Base-by-base conservation (phyloP, 1,284 basidiomycete genomes). In the Inonotus hispidus region DNA sequence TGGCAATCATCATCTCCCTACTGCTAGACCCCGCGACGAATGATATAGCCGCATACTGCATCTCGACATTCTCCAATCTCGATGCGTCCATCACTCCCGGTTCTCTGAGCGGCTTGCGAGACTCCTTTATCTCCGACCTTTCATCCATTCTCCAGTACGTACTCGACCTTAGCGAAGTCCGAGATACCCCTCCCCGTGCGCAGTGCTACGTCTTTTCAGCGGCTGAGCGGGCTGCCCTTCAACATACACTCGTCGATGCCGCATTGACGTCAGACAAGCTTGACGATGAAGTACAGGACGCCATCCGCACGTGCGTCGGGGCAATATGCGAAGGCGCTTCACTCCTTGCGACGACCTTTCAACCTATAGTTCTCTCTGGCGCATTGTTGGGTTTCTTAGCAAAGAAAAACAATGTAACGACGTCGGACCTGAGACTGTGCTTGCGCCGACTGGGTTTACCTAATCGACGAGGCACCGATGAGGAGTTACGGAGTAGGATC, bases 171-270 rank as follows among this genome's bases (percentile, higher is more conserved):
- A 67, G 65, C 23, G 37, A 32, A 16, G 41, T 46, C 23, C 61
- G 62, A 57, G 59, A 60, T 16, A 57, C 64, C 27, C 63, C 60
- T 21, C 71, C 72, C 41, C 65, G 67, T 1, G 71, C 70, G 11
- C 79, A 81, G 60, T 78, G 79, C 63, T 80, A 80, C 63, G 73
- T 80, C 11, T 80, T 77, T 71, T 77, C 77, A 1, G 61, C 70
- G 1, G 66, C 61, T 7, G 79, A 81, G 67, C 72, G 74, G 35
- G 57, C 67, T 10, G 69, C 73, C 4, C 65, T 81, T 29, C 77
- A 80, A 62, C 66, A 69, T 2, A 74, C 76, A 53, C 71, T 81
- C 41, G 74, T 80, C 47, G 68, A 76, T 39, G 67, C 72, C 19
- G 79, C 79, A 8, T 69, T 81, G 6, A 70, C 69, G 2, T 68